Evolutionary conservation across 371 early-diverging fungal genomes (phyloP).

Genomic region (Mortierella sp.): DNA sequence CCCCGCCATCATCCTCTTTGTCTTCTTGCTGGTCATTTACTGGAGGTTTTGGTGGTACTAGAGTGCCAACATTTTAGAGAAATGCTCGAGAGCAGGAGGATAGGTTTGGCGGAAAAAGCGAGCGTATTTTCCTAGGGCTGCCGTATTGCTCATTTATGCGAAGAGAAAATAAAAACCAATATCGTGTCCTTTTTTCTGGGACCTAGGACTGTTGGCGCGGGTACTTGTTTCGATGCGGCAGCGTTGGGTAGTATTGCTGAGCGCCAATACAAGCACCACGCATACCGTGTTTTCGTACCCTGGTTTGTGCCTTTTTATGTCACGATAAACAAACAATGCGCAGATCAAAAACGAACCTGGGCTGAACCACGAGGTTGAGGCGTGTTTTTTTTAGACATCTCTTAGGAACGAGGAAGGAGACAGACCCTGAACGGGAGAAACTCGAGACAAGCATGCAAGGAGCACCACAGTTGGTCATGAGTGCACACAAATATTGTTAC

Average conservation of each 20-base stretch:
- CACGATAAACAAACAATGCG: too few species aligned
- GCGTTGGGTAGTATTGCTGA: too few species aligned
- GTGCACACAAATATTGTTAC: not conserved
- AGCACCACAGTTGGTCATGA: not conserved
- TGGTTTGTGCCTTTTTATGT: too few species aligned
- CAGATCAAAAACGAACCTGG: too few species aligned
- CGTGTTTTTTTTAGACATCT: too few species aligned
- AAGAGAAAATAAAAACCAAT: not conserved
- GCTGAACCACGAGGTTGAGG: too few species aligned
- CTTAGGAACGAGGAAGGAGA: too few species aligned
- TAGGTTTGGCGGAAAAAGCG: not conserved
- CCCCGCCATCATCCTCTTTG: constrained; percentile 81
- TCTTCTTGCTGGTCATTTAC: constrained; percentile 87
- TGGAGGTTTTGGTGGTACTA: constrained; percentile 81
- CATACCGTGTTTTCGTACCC: too few species aligned
- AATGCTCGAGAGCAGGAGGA: not conserved
- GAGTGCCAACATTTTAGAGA: not conserved
- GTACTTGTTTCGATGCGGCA: not conserved
- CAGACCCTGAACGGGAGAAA: not conserved
- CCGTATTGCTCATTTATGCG: not conserved
- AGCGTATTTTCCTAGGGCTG: too few species aligned
- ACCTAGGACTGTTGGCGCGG: not conserved
- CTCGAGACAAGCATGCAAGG: not conserved
- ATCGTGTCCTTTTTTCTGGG: too few species aligned
- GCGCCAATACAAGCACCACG: too few species aligned